Evolutionary conservation across 495 filamentous ascomycete species (phyloP).

Genomic region (Filosporella fistucella): DNA sequence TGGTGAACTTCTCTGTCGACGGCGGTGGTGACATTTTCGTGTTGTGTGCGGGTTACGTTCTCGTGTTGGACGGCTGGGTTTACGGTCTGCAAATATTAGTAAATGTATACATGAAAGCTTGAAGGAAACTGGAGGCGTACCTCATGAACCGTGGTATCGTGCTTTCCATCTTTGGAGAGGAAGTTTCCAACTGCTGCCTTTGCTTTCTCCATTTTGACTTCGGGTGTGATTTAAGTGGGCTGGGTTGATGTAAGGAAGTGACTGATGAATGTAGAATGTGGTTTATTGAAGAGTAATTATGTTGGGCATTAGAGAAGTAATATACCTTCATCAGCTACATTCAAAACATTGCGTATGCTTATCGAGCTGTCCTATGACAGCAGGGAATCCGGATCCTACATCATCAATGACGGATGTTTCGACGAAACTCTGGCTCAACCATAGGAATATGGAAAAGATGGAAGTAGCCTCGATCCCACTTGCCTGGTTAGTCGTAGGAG

Average conservation of each 20-base stretch:
- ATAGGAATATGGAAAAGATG: too few relatives aligned
- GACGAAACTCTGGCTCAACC: neutral
- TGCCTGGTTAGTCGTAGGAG: too few relatives aligned
- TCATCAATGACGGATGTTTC: constrained; percentile 8
- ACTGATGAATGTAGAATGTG: neutral
- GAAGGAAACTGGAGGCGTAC: constrained; percentile 2
- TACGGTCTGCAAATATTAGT: constrained; percentile 33
- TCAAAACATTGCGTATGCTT: neutral
- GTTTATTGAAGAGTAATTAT: neutral
- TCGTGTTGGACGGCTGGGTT: constrained; percentile 56
- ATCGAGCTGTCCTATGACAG: neutral
- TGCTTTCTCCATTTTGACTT: constrained; percentile 48
- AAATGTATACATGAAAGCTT: neutral
- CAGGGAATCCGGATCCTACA: neutral
- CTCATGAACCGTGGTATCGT: constrained; percentile 60
- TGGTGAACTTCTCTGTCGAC: constrained; percentile 60
- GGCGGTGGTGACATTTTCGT: constrained; percentile 48
- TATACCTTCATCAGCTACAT: neutral
- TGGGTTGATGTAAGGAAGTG: neutral
- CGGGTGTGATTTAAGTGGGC: neutral
- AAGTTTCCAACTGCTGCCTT: constrained; percentile 50
- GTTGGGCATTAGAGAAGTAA: neutral
- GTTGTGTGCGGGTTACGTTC: constrained; percentile 42
- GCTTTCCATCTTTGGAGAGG: constrained; percentile 48
- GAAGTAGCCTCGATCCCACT: too few relatives aligned